These are phyloP conservation scores for Podospora australis DNA, from an alignment of 495 filamentous ascomycete species.

Conservation along the genomic window DNA sequence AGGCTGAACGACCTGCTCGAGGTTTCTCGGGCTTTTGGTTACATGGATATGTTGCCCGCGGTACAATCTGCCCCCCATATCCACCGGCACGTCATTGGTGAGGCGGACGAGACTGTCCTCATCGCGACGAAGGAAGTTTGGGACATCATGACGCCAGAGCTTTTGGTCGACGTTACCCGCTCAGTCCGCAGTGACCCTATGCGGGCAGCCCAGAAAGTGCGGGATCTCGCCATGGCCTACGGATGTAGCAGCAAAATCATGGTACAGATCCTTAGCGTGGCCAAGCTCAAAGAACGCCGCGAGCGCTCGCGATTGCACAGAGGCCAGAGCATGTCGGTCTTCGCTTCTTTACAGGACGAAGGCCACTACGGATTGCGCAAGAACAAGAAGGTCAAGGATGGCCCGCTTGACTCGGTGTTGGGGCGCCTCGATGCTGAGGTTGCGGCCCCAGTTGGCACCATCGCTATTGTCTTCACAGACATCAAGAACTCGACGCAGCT, in stretches of 20 bases:
- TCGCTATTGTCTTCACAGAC: constrained; percentile 95
- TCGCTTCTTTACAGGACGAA: constrained; percentile 64
- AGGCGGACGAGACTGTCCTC: constrained; percentile 90
- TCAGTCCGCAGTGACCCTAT: constrained; percentile 80
- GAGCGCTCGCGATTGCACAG: constrained; percentile 61
- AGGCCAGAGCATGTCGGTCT: constrained; percentile 72
- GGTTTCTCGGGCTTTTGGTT: constrained; percentile 91
- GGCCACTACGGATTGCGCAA: constrained; percentile 48
- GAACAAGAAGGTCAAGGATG: constrained; percentile 60
- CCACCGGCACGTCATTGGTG: constrained; percentile 67
- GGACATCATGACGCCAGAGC: constrained; percentile 82
- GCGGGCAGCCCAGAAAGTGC: constrained; percentile 91
- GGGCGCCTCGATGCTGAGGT: constrained; percentile 82
- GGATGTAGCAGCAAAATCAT: constrained; percentile 91
- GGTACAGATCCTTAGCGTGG: constrained; percentile 95
- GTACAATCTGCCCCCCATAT: constrained; percentile 89
- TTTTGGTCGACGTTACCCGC: constrained; percentile 86
- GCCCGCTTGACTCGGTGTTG: constrained; percentile 69
- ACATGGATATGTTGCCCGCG: constrained; percentile 83
- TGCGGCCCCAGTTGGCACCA: constrained; percentile 78
- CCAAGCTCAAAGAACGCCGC: constrained; percentile 73
- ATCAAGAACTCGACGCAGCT: constrained; percentile 97
- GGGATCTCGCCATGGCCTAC: constrained; percentile 92
- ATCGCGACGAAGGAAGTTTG: constrained; percentile 89
- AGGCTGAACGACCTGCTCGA: constrained; percentile 87